Base-by-base conservation (phyloP, 2,329 filamentous ascomycete genomes). In the Alternaria longipes region DNA sequence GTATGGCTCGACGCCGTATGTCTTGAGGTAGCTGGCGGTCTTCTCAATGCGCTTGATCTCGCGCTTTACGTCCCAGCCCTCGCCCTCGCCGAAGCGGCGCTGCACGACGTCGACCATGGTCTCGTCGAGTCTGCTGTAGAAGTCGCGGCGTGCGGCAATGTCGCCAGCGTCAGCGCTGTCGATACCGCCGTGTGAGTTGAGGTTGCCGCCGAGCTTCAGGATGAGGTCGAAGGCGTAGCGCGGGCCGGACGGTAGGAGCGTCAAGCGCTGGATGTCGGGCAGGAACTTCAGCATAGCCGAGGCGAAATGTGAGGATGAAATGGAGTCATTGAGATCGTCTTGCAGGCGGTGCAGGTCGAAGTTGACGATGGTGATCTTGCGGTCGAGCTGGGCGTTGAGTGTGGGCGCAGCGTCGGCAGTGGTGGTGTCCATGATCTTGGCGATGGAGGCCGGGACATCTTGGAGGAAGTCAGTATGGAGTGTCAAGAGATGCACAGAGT, bases 361-460 rank as follows among this genome's bases (percentile, higher is more conserved):
- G 77, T 86, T 85, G 56, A 86, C 83, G 56, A 86, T 85, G 38
- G 84, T 85, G 76, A 86, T 86, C 68, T 85, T 85, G 80, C 84
- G 84, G 74, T 86, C 84, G 62, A 86, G 82, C 70, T 86, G 84
- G n/a, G 83, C 83, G 70, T 85, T 85, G 63, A 86, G 81, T 2
- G 83, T 84, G 34, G 79, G 74, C 34, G 84, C 83, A 22, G 82
- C 82, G 63, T 83, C 81, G 20, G 83, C 80, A 6, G 80, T 81
- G 46, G 82, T 79, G 26, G 77, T 77, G 72, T 85, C 84, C 84
- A 86, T 85, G 62, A 82, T 81, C 65, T 82, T 81, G 44, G 84
- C 84, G 63, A 86, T 85, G 60, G 78, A 79, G 32, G 82, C 79
- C 32, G 84, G 84, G 8, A 86, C 84, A 61, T 85, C 84, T 85